Evolutionary conservation across 2,329 filamentous ascomycete genomes (phyloP).

Genomic region (Corynespora cassiicola): DNA sequence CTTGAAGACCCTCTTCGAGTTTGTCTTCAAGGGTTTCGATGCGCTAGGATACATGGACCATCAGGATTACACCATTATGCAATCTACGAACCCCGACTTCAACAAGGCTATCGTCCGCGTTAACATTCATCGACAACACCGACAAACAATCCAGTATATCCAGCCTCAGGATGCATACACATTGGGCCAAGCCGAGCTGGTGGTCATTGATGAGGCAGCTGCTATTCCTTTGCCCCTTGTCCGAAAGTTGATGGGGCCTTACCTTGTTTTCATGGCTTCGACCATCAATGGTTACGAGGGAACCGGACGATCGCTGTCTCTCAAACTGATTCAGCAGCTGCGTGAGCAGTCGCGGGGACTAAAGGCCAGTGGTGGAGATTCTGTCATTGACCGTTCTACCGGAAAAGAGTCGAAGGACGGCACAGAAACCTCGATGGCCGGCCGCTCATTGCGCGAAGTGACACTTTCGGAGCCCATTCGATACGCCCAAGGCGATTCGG

Average conservation of each 20-base stretch:
- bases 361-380: conserved; percentile 59
- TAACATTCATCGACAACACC: conserved; percentile 92
- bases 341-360: conserved; percentile 85
- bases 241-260: conserved; percentile 92
- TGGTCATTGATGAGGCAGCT: conserved; percentile 97
- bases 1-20: conserved; percentile 97
- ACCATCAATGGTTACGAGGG: conserved; percentile 99
- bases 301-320: conserved; percentile 89
- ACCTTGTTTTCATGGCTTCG: conserved; percentile 98
- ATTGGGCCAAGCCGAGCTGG: conserved; percentile 88
- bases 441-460: conserved; percentile 86
- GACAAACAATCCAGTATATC: conserved; percentile 98
- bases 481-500: conserved; percentile 87
- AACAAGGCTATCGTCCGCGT: conserved; percentile 98
- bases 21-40: conserved; percentile 98
- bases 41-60: conserved; percentile 93
- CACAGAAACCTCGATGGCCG: conserved; percentile 51
- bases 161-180: conserved; percentile 95
- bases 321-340: conserved; percentile 97
- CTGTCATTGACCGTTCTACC: conserved; percentile 79
- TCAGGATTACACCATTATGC: conserved; percentile 95
- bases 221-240: conserved; percentile 94
- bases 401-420: conserved; percentile 65
- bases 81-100: conserved; percentile 97
- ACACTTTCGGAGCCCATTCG: conserved; percentile 92